Conservation (phyloP, 805 yeast genomes). For the Wickerhamomyces tratensis region DNA sequence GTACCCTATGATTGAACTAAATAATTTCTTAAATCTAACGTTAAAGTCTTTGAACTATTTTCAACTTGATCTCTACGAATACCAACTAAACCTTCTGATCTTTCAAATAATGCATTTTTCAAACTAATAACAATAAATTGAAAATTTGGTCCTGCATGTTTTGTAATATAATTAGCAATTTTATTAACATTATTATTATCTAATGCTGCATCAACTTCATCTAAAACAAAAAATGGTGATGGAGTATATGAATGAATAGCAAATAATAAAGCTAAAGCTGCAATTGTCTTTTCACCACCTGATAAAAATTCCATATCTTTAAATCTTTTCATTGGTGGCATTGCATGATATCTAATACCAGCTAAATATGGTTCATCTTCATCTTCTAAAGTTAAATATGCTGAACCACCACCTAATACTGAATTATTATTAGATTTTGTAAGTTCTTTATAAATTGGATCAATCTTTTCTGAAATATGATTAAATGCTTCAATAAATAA, state of each 20-base stretch:
- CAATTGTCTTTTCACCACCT: constrained; percentile 96
- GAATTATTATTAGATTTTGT: constrained; percentile 46
- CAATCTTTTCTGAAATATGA: constrained; percentile 68
- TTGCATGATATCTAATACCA: constrained; percentile 85
- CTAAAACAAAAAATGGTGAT: constrained; percentile 91
- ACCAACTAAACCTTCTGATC: constrained; percentile 86
- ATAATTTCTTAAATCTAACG: constrained; percentile 61
- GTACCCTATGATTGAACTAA: constrained; percentile 19
- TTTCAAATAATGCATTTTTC: constrained; percentile 79
- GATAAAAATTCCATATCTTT: constrained; percentile 87
- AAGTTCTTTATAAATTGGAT: constrained; percentile 73
- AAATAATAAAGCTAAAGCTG: constrained; percentile 87
- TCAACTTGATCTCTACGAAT: constrained; percentile 74
- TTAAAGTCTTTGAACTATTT: constrained; percentile 64
- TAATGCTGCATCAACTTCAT: constrained; percentile 97
- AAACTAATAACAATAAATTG: constrained; percentile 92
- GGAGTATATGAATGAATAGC: constrained; percentile 88
- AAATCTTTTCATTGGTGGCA: constrained; percentile 93
- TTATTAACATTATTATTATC: constrained; percentile 82
- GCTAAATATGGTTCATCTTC: constrained; percentile 81
- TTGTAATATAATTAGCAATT: constrained; percentile 77
- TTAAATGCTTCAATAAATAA: constrained; percentile 63
- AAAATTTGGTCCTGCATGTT: constrained; percentile 64
- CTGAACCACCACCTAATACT: constrained; percentile 85
- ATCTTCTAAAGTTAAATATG: constrained; percentile 76